Evolutionary conservation across 2,329 filamentous ascomycete species (phyloP).

Genomic region (Arthrinium phaeospermum): DNA sequence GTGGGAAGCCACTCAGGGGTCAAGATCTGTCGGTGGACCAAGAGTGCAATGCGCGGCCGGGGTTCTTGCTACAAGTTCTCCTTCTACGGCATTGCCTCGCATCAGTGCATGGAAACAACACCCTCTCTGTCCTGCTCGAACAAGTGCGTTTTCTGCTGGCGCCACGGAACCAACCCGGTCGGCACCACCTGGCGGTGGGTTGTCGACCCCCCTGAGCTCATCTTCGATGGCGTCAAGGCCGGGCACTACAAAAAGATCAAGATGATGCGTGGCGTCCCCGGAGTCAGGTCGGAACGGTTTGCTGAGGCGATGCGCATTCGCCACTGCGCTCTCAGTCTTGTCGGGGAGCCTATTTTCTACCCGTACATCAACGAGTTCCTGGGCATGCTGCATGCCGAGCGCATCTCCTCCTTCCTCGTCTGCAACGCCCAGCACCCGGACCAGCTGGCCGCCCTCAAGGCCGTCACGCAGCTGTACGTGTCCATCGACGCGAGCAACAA

Average conservation of each 20-base stretch:
- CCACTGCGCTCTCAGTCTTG: constrained; percentile 89
- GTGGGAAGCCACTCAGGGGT: constrained; percentile 95
- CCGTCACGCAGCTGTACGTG: constrained; percentile 94
- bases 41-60: constrained; percentile 89
- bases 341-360: constrained; percentile 99
- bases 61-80: constrained; percentile 98
- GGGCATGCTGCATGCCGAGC: constrained; percentile 79
- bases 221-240: constrained; percentile 88
- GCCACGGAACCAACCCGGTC: constrained; percentile 95
- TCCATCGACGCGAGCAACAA: constrained; percentile 94
- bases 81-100: constrained; percentile 95
- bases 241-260: constrained; percentile 98
- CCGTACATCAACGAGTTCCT: constrained; percentile 95
- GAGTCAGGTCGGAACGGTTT: constrained; percentile 89
- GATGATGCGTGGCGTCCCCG: constrained; percentile 92
- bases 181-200: constrained; percentile 97
- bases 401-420: constrained; percentile 92
- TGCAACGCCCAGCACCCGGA: constrained; percentile 98
- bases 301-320: constrained; percentile 91
- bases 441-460: constrained; percentile 79
- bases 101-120: constrained; percentile 98
- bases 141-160: constrained; percentile 99
- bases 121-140: constrained; percentile 95
- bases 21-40: constrained; percentile 98
- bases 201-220: constrained; percentile 86